Base-by-base conservation (phyloP, 306 rosid genomes). In the Mimosa bimucronata region DNA sequence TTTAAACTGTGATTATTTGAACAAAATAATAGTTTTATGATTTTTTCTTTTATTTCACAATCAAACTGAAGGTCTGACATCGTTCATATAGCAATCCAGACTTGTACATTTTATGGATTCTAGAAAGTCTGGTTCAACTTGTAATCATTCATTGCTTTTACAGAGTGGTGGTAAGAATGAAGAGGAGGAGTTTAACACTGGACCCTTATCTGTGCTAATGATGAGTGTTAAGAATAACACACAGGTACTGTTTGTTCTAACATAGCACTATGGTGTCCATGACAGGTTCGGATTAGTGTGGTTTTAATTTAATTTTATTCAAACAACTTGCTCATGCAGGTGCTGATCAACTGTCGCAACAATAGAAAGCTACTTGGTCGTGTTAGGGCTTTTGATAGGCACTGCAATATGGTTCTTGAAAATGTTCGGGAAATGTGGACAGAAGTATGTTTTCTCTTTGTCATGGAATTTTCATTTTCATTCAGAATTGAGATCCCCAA, bases 391-490 rank as follows among this genome's bases (percentile, higher is more conserved):
- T 95, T 95, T 19, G 98, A 95, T 66, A 83, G 98, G 77, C 98
- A 92, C 82, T 95, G 97, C 88, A 94, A 94, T 76, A 92, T 95
- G 98, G 98, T 95, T 79, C 91, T 95, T 69, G 98, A 95, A 80
- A 95, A 95, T 88, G 99, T 95, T 23, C 50, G 94, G 84, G 98
- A 95, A 86, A 95, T 95, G 98, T 95, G 98, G 98, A 95, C 98
- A 3, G 98, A 95, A 97, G 98, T 92, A 74, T 76, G 74, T 30
- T 45, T 76, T 71, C 15, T 62, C 14, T 68, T 28, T 41, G 11
- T 18, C 21, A 55, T 71, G 3, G 23, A 68, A 46, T 58, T 58
- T 57, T 57, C 28, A 25, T 26, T 25, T 58, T 3, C 16, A 9
- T 15, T 23, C 30, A 4, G 37, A 25, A 60, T 1, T 25, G 8